A percentile compares a stretch with the other conserved stretches of the same genome.
Evolutionary conservation across 2,329 filamentous ascomycete genomes (phyloP).

Genomic region (Xylaria sp.): DNA sequence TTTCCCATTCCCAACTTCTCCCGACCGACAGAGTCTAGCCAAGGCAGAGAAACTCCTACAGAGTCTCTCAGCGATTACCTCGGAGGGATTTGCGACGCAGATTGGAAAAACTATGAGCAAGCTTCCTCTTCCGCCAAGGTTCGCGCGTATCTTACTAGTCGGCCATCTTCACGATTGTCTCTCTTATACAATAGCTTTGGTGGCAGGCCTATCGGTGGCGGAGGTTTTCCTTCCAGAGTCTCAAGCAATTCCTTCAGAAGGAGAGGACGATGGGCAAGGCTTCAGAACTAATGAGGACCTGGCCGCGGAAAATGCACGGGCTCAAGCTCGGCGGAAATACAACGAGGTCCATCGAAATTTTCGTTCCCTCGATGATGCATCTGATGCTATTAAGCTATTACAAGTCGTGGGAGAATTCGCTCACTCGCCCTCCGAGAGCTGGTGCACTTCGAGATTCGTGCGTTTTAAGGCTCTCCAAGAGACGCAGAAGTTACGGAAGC

Average conservation of each 20-base stretch:
- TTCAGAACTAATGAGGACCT: constrained; percentile 74
- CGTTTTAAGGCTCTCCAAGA: constrained; percentile 89
- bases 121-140: constrained; percentile 90
- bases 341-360: constrained; percentile 82
- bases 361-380: constrained; percentile 81
- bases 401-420: constrained; percentile 90
- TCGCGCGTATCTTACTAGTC: constrained; percentile 90
- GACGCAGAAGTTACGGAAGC: constrained; percentile 81
- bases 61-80: constrained; percentile 83
- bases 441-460: constrained; percentile 87
- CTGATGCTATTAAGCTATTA: constrained; percentile 90
- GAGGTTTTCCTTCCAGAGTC: constrained; percentile 88
- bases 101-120: constrained; percentile 84
- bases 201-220: constrained; percentile 87
- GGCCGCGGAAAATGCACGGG: constrained; percentile 75
- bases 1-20: constrained; percentile 95
- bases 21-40: constrained; percentile 77
- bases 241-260: constrained; percentile 72
- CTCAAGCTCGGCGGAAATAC: constrained; percentile 69
- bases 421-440: constrained; percentile 71
- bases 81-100: constrained; percentile 78
- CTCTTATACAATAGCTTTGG: constrained; percentile 86
- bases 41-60: constrained; percentile 88
- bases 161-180: constrained; percentile 85
- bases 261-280: constrained; percentile 54